These are phyloP conservation scores for Phytopythium delawarense DNA, from an alignment of 352 stramenopile species.

Conservation along the genomic window DNA sequence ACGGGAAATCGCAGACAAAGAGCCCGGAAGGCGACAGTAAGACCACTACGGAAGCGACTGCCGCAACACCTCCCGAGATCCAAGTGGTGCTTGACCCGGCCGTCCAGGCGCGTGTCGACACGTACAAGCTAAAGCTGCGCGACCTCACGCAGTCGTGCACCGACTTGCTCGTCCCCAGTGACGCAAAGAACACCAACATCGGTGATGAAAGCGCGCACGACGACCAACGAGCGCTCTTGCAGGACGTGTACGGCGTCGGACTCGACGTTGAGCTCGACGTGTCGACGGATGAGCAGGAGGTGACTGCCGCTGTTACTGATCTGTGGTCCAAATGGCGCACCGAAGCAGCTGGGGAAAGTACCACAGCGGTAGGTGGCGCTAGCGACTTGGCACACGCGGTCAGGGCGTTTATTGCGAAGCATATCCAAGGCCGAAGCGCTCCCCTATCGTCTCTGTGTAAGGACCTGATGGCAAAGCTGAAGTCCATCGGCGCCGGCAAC, in stretches of 20 bases:
- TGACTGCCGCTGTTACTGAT: constrained; percentile 11
- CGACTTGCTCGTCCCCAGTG: constrained; percentile 23
- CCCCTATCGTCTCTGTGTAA: constrained; percentile 38
- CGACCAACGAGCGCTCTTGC: constrained; percentile 26
- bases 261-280: constrained; percentile 49
- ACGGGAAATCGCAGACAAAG: constrained; percentile 14
- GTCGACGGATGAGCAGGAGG: constrained; percentile 13
- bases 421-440: constrained; percentile 32
- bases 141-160: constrained; percentile 52
- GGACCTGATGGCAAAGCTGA: constrained; percentile 27
- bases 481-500: constrained; percentile 11
- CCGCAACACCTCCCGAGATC: constrained; percentile 8
- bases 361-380: not conserved
- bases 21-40: constrained; percentile 6
- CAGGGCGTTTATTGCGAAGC: constrained; percentile 49
- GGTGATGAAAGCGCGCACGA: constrained; percentile 23
- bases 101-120: constrained; percentile 58
- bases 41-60: constrained; percentile 3
- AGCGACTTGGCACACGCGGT: constrained; percentile 37
- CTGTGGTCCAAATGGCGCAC: constrained; percentile 23
- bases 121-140: constrained; percentile 73
- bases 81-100: constrained; percentile 44
- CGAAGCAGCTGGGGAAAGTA: not conserved
- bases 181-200: too few species aligned
- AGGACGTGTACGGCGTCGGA: constrained; percentile 69